Evolutionary conservation across 108 stramenopile genomes (phyloP), one percentile per base, ranked within the genome.

Genomic region (Skeletonema potamos): DNA sequence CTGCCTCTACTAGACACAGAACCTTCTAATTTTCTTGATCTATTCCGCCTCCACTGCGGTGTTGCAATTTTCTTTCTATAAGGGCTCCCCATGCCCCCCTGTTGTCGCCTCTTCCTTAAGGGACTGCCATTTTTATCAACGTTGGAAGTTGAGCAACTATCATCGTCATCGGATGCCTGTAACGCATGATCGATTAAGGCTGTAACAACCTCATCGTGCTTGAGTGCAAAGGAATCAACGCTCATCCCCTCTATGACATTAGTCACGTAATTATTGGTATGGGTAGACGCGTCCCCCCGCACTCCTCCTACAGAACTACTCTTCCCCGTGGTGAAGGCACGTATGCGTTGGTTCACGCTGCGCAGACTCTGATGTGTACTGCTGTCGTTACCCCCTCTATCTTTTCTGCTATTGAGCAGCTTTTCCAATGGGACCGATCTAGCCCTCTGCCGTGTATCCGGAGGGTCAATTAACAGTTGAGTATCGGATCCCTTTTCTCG

Each of bases 161-260:
- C 36, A 20, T 29, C 28, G 17, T 60, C 48, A 13, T 27, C 57
- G 46, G 48, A 9, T n/a, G 5, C 7, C 48, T 60, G 58, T 34
- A 77, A 60, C 2, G 77, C 70, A 27, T 70, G 64, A 44, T 71
- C 77, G 29, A 78, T 72, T 51, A 78, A 72, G 20, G 77, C 66
- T 30, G 69, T 70, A 4, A 78, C 60, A 72, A 78, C 58, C 54
- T 78, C 70, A 48, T 78, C 77, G 30, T 78, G 77, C 51, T 70
- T 34, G 41, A 37, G 7, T 13, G 77, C 70, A 54, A 64, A 78
- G 2, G 58, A 17, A 12, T 18, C 17, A n/a, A 73, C 37, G 27
- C 62, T 60, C 20, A 54, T 12, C 29, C 36, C 51, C 1, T 54
- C 54, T 1, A 66, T n/a, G n/a, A 32, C 2, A 44, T 34, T 66